Conservation (phyloP, 2,329 filamentous ascomycete genomes). For the Aspergillus quadricinctus region DNA sequence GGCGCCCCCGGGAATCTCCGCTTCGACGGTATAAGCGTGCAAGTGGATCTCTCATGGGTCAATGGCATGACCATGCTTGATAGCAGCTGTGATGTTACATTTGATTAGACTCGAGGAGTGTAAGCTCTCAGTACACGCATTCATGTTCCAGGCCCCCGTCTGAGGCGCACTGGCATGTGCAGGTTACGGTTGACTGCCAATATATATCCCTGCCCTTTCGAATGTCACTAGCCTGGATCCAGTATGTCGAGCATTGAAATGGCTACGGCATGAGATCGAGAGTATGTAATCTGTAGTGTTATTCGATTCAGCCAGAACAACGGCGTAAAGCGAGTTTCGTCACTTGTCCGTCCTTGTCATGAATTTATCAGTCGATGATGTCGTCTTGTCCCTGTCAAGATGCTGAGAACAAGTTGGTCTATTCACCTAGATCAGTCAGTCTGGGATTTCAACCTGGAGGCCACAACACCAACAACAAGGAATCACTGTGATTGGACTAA, state of each 20-base stretch:
- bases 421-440: too few species aligned
- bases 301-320: too few species aligned
- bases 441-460: background rate
- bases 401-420: background rate
- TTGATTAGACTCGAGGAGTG: background rate
- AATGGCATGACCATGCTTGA: background rate
- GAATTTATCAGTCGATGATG: too few species aligned
- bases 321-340: too few species aligned
- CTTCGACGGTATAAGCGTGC: too few species aligned
- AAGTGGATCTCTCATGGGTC: background rate
- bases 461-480: background rate
- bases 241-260: too few species aligned
- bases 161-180: background rate
- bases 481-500: conserved; percentile 1
- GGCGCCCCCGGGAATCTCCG: background rate
- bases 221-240: background rate
- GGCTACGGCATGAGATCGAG: too few species aligned
- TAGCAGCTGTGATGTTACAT: background rate
- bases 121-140: background rate
- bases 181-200: background rate
- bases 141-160: background rate
- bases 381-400: background rate
- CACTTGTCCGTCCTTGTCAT: too few species aligned
- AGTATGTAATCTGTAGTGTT: too few species aligned
- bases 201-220: background rate